Percentiles rank a stretch among this genome's conserved stretches.
Evolutionary conservation across 2,329 filamentous ascomycete species (phyloP).

Genomic region (Claviceps sp.): DNA sequence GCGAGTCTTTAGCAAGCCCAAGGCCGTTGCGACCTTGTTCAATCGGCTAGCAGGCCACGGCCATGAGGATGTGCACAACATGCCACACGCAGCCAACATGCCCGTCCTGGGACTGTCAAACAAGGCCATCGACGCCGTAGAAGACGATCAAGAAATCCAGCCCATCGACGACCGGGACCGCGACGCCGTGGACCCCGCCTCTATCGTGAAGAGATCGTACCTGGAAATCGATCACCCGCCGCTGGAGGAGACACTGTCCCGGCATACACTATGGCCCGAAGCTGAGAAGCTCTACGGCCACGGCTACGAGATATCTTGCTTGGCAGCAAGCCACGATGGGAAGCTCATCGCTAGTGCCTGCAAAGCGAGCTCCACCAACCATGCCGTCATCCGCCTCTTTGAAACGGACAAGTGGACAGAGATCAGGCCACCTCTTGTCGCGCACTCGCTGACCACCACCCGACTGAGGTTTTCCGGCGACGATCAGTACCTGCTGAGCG

Average conservation of each 20-base stretch:
- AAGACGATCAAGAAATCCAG: conserved; percentile 33
- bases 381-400: conserved; percentile 86
- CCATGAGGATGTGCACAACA: conserved; percentile 22
- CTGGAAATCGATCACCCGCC: conserved; percentile 62
- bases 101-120: conserved; percentile 92
- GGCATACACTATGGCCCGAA: conserved; percentile 91
- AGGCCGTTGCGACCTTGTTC: conserved; percentile 65
- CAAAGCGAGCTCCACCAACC: conserved; percentile 81
- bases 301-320: conserved; percentile 87
- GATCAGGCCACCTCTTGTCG: conserved; percentile 66
- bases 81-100: conserved; percentile 87
- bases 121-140: conserved; percentile 61
- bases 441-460: conserved; percentile 78
- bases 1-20: conserved; percentile 84
- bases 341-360: conserved; percentile 78
- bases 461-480: conserved; percentile 67
- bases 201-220: conserved; percentile 43
- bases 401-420: conserved; percentile 82
- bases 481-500: conserved; percentile 66
- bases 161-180: conserved; percentile 34
- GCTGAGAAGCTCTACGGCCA: conserved; percentile 95
- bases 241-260: conserved; percentile 76
- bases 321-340: conserved; percentile 65
- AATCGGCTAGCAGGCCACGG: conserved; percentile 51
- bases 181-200: conserved; percentile 41